These are phyloP conservation scores for Volvox africanus DNA, from an alignment of 139 green algal species.

Conservation along the genomic window DNA sequence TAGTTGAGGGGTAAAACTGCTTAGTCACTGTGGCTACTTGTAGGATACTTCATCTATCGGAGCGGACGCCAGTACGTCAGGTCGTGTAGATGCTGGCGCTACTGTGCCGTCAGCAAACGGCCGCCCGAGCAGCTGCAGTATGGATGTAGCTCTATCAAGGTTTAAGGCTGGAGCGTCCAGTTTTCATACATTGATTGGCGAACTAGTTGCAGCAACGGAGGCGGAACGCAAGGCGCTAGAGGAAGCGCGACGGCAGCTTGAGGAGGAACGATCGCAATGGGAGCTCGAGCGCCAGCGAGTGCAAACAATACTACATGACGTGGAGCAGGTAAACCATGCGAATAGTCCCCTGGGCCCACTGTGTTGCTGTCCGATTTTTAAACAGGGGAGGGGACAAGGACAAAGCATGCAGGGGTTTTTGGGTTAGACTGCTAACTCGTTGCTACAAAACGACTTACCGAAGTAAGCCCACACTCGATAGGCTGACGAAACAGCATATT, in stretches of 20 bases:
- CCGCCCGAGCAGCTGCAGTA: neutral
- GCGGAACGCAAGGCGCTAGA: conserved; percentile 59
- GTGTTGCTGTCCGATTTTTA: too few relatives aligned
- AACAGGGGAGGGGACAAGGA: too few relatives aligned
- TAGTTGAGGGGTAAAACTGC: neutral
- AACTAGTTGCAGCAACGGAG: conserved; percentile 53
- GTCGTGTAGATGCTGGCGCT: neutral
- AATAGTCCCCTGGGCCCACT: too few relatives aligned
- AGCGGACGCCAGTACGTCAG: neutral
- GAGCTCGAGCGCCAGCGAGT: conserved; percentile 62
- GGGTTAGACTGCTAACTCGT: too few relatives aligned
- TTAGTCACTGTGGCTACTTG: neutral
- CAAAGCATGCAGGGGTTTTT: too few relatives aligned
- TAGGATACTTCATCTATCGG: neutral
- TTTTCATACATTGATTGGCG: conserved; percentile 53
- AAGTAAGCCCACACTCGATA: too few relatives aligned
- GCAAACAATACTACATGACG: conserved; percentile 56
- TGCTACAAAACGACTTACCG: too few relatives aligned
- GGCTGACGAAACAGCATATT: too few relatives aligned
- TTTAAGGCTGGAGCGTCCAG: conserved; percentile 48
- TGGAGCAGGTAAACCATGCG: neutral
- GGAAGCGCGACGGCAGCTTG: conserved; percentile 48
- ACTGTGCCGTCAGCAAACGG: neutral
- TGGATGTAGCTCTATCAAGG: conserved; percentile 20
- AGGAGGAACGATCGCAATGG: conserved; percentile 60